Evolutionary conservation across 2,329 filamentous ascomycete species (phyloP), one percentile per base, ranked within the genome.

Genomic region (Claviceps sp.): DNA sequence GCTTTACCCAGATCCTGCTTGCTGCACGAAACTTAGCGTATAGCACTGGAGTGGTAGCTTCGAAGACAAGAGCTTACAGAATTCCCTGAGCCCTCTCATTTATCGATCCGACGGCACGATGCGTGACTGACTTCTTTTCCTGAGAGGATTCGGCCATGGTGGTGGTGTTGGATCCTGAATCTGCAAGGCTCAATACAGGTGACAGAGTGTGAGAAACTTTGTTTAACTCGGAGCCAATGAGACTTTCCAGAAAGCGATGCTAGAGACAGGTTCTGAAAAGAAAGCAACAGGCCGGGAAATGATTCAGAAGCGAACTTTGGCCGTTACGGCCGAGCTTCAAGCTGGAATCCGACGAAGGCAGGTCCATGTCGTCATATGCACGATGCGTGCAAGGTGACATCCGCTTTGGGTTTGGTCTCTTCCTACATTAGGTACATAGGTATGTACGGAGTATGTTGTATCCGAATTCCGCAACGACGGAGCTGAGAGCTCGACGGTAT

Each of bases 1-100:
- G 86, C 78, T 56, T 82, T 81, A 55, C 79, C 74, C 52, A 83
- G 82, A 63, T 96, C 90, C 58, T 90, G 82, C 56, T 79, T 72
- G 44, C 79, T 82, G 20, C 5, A 34, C 16, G 43, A 38, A 11
- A 5, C 14, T 47, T 47, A 47, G 43, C 16, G 14, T 13, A 4
- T n/a, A 45, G 30, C 30, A 20, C 11, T 30, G 5, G 26, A 4
- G 37, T 16, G 11, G 20, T 13, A 30, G 13, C 6, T 36, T 37
- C 30, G 16, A 20, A 24, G 16, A 18, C 1, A 16, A 41, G 5
- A 13, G 11, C 61, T 56, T 65, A 78, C 74, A 73, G 64, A 55
- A 77, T 71, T 58, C 75, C 70, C 54, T 75, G 72, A 20, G 75
- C 75, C 62, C 69, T 76, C 44, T 65, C 64, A 50, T 70, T 65